Base-by-base conservation (phyloP, 1,284 basidiomycete species). In the Tilletiopsis washingtonensis region DNA sequence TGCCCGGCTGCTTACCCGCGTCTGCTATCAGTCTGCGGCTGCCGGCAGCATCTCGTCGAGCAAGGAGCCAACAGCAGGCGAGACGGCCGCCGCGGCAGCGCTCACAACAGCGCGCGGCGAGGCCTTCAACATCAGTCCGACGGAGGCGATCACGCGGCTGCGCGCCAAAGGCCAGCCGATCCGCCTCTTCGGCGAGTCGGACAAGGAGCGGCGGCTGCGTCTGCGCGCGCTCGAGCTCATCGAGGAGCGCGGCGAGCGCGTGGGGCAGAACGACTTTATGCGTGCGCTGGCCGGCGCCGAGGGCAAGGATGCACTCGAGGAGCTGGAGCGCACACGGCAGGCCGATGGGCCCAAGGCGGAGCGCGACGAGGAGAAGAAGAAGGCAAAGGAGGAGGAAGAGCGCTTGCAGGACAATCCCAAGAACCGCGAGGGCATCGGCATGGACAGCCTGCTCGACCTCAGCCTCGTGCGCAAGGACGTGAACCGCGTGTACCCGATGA, bases 401-500 rank as follows among this genome's bases (percentile, higher is more conserved):
- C 24, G 32, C 14, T 5, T n/a, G 15, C 14, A 7, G 6, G 40
- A 26, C 23, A 23, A 27, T 5, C 43, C 32, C 32, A 37, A 51
- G 27, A n/a, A 29, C 9, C 23, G 49, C n/a, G 61, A 67, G 45
- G 69, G 67, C 14, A 57, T 69, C 5, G 69, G 69, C 9, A 73
- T 73, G 70, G 41, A 64, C 23, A 54, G 50, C 15, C 42, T 70
- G 11, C 58, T 73, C 14, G 69, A 73, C 40, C 75, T 97, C 24
- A 77, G 76, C 5, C 79, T 97, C 44, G 75, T 97, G 73, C 93
- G 91, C 77, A 84, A 82, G 19, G 88, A 97, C 71, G 86, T 89
- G n/a, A 87, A 91, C 76, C 94, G 88, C 75, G 78, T 98, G 21
- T 97, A 99, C 72, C 94, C 94, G 1, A 79, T 96, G 67, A 94